phyloP scores from a whole-genome alignment of 345 rosid species.

The Rubroshorea leprosula region DNA sequence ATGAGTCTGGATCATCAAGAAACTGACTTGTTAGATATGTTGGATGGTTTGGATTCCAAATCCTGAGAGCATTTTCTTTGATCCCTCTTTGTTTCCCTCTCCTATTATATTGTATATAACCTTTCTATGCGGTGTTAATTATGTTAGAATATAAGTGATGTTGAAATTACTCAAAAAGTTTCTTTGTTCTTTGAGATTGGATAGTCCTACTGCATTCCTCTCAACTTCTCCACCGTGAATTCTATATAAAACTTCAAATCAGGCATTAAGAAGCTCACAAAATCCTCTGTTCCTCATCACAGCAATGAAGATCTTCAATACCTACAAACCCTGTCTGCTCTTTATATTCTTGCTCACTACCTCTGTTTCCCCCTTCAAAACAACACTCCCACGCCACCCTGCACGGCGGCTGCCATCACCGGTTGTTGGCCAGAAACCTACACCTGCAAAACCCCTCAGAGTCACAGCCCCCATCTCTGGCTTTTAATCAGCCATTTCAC shows the following conservation, averaged over 20 bases:
- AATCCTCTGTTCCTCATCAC: neutral
- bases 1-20: slow-evolving; percentile 17
- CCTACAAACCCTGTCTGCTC: slow-evolving; percentile 18
- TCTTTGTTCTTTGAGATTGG: neutral
- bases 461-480: slow-evolving; percentile 14
- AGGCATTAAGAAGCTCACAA: neutral
- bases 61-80: slow-evolving; percentile 6
- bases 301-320: slow-evolving; percentile 19
- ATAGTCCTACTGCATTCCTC: neutral
- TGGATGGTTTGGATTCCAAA: slow-evolving; percentile 47
- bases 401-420: neutral
- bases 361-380: slow-evolving; percentile 16
- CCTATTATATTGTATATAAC: neutral
- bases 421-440: neutral
- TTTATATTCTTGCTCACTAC: slow-evolving; percentile 20
- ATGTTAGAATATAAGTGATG: no score
- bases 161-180: no score
- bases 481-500: slow-evolving; percentile 29
- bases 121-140: neutral
- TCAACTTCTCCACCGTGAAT: slow-evolving; percentile 19
- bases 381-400: neutral
- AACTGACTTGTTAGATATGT: slow-evolving; percentile 35
- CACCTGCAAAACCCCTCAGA: neutral
- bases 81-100: no score
- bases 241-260: slow-evolving; percentile 6